Base-by-base conservation (phyloP, 2,329 filamentous ascomycete species). In the Chalara sp. region DNA sequence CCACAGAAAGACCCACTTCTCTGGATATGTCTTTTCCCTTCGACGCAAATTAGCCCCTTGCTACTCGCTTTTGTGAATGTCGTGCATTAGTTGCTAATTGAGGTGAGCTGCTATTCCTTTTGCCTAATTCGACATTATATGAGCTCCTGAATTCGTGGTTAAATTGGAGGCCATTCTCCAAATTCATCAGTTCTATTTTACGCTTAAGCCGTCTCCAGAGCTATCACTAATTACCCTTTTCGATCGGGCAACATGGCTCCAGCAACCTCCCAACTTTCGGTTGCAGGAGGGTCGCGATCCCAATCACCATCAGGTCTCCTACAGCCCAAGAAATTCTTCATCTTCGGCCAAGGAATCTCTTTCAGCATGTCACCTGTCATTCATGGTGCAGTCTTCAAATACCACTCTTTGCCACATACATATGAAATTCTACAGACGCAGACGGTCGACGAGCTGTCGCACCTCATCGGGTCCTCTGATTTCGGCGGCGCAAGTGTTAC, bases 281-380 rank as follows among this genome's bases (percentile, higher is more conserved):
- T 13, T 39, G 13, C 13, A 13, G 35, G 10, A 39, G 35, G 13
- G 3, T 39, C 35, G 35, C 35, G 13, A 39, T 39, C 35, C 35
- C 10, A 39, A 39, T 39, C 35, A 3, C 35, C 35, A 3, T 13
- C 10, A 13, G 35, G 3, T 39, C 10, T 13, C 35, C 35, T 3
- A 3, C 35, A 13, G 21, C 41, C 41, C 7, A 46, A 28, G 37
- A 40, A 50, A 28, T 46, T 50, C 13, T 50, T 46, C 29, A 46
- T 50, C 13, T 79, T 89, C 49, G 86, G 86, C 11, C 81, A 79
- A 53, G 81, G 82, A 44, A 79, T 86, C n/a, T 77, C 74, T 44
- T 86, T 86, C 68, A 87, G 83, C 61, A 65, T 89, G 52, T 88
- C 85, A 0, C 86, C 86, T 1, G 80, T 81, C 5, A 89, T 89